Percentiles rank a stretch among this genome's conserved stretches.
phyloP scores from a whole-genome alignment of 768 basidiomycete species.

The Cystofilobasidium capitatum region DNA sequence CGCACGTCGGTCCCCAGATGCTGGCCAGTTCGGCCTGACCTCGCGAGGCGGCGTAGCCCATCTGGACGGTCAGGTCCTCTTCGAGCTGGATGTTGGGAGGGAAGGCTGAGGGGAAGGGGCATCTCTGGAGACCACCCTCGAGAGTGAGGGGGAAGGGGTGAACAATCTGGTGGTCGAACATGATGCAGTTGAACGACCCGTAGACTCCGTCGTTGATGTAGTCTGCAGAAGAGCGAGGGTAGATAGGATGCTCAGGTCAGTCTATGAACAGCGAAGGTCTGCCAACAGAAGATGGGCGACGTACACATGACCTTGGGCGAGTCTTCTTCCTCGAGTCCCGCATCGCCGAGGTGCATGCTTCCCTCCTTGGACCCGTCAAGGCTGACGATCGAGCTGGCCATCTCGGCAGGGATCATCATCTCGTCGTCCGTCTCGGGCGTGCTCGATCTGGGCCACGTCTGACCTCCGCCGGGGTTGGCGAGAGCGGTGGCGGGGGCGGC shows the following conservation, averaged over 20 bases:
- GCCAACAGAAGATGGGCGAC: slow-evolving; percentile 37
- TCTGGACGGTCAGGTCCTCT: slow-evolving; percentile 38
- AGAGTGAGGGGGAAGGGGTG: slow-evolving; percentile 57
- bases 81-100: slow-evolving; percentile 39
- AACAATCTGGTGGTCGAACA: slow-evolving; percentile 93
- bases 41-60: slow-evolving; percentile 34
- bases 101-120: slow-evolving; percentile 33
- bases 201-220: slow-evolving; percentile 99
- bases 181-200: slow-evolving; percentile 57
- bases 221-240: slow-evolving; percentile 47
- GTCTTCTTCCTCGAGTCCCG: slow-evolving; percentile 31
- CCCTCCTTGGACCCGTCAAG: slow-evolving; percentile 24
- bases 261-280: slow-evolving; percentile 14
- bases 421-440: slow-evolving; percentile 35
- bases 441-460: slow-evolving; percentile 30
- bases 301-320: slow-evolving; percentile 77
- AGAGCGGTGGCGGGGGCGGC: slow-evolving; percentile 30
- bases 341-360: slow-evolving; percentile 27
- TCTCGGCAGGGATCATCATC: slow-evolving; percentile 14
- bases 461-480: neutral
- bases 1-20: slow-evolving; percentile 98
- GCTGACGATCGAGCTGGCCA: slow-evolving; percentile 20
- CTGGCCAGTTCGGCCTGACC: slow-evolving; percentile 10
- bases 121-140: slow-evolving; percentile 6
- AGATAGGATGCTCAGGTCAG: slow-evolving; percentile 27